Percentiles rank a stretch among this genome's conserved stretches.
Evolutionary conservation across 1,284 basidiomycete genomes (phyloP).

Genomic region (Leucoagaricus sp.): DNA sequence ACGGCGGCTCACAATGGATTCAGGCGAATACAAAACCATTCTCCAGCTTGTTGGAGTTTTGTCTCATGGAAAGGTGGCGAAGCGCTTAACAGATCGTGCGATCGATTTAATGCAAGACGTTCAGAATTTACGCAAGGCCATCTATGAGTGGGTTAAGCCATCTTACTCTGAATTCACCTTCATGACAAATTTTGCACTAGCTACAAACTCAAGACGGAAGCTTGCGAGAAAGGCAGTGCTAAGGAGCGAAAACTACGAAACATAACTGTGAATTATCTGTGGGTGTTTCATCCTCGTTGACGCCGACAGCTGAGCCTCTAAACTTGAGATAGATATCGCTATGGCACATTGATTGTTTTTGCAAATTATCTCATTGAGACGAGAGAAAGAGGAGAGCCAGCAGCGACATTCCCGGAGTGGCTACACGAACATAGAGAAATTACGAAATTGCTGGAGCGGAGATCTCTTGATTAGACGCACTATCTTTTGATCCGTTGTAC

Average conservation of each 20-base stretch:
- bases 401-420: conserved; percentile 80
- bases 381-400: conserved; percentile 43
- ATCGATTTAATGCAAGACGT: conserved; percentile 94
- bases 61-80: conserved; percentile 90
- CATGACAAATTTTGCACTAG: conserved; percentile 38
- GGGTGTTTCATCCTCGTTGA: conserved; percentile 26
- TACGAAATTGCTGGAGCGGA: conserved; percentile 70
- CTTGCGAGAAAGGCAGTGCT: conserved; percentile 74
- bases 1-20: conserved; percentile 6
- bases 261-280: conserved; percentile 87
- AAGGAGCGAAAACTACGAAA: conserved; percentile 78
- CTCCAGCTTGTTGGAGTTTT: conserved; percentile 91
- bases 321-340: conserved; percentile 62
- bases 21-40: conserved; percentile 97
- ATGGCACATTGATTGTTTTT: conserved; percentile 92
- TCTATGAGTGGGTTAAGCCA: conserved; percentile 73
- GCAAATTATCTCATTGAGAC: conserved; percentile 94
- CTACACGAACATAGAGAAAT: conserved; percentile 84
- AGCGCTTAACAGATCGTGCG: conserved; percentile 86
- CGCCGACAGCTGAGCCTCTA: conserved; percentile 14
- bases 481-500: conserved; percentile 9
- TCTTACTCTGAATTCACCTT: background rate
- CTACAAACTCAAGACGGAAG: conserved; percentile 89
- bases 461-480: conserved; percentile 63
- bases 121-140: conserved; percentile 90